Percentiles rank a stretch among this genome's conserved stretches.
Conservation (phyloP, 2,329 filamentous ascomycete species). For the Phaeomoniella chlamydospora region DNA sequence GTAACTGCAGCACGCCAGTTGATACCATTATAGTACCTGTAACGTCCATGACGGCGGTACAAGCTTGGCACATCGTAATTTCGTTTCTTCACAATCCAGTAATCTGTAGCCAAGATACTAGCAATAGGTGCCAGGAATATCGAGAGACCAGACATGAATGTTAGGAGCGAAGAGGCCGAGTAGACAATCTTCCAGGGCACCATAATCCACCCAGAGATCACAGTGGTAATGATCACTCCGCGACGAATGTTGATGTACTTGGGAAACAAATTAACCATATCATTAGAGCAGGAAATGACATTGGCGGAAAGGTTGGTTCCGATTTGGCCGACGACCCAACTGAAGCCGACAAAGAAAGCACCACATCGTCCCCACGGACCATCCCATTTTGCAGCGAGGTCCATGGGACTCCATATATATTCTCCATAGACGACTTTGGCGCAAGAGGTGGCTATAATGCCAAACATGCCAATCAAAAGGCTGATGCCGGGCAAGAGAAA, state of each 20-base stretch:
- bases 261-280: constrained; percentile 67
- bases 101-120: constrained; percentile 26
- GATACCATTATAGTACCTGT: constrained; percentile 19
- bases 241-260: constrained; percentile 74
- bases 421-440: constrained; percentile 11
- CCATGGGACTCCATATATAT: constrained; percentile 14
- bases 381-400: constrained; percentile 12
- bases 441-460: constrained; percentile 29
- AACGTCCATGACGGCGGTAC: constrained; percentile 23
- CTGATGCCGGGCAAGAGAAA: constrained; percentile 20
- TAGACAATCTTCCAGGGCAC: constrained; percentile 11
- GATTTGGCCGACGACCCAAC: constrained; percentile 65
- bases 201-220: constrained; percentile 15
- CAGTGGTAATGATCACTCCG: constrained; percentile 41
- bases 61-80: constrained; percentile 26
- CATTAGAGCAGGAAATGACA: constrained; percentile 68
- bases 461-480: constrained; percentile 33
- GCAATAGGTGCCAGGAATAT: constrained; percentile 27
- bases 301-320: constrained; percentile 83
- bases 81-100: constrained; percentile 22
- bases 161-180: constrained; percentile 8
- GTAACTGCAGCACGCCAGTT: constrained; percentile 19
- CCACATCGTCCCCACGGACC: constrained; percentile 30
- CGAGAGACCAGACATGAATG: constrained; percentile 11
- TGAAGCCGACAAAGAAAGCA: constrained; percentile 56